These are phyloP conservation scores for Botrytis pseudocinerea DNA, from an alignment of 2,329 filamentous ascomycete genomes.

Conservation along the genomic window DNA sequence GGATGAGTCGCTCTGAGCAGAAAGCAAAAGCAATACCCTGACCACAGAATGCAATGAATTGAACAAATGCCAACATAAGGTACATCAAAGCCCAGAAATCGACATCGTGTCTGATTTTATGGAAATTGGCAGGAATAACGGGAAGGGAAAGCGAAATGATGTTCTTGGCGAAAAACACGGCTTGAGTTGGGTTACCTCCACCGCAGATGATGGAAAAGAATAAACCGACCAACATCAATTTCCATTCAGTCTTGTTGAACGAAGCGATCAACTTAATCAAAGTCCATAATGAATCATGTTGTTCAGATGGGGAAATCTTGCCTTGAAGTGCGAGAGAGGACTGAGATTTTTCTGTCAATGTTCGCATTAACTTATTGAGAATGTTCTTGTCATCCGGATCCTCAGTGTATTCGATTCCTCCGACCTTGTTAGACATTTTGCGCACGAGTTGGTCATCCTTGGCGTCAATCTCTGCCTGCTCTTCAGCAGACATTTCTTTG, in stretches of 20 bases:
- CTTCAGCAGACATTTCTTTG: constrained; percentile 54
- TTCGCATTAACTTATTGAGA: constrained; percentile 56
- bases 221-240: constrained; percentile 71
- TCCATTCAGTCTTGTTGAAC: constrained; percentile 75
- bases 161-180: constrained; percentile 86
- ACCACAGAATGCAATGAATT: constrained; percentile 65
- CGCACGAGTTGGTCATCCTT: constrained; percentile 54
- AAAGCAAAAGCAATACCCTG: constrained; percentile 78
- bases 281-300: constrained; percentile 70
- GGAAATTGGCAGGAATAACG: constrained; percentile 39
- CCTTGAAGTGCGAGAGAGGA: constrained; percentile 71
- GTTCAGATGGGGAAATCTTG: constrained; percentile 50
- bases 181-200: constrained; percentile 73
- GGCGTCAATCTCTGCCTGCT: constrained; percentile 52
- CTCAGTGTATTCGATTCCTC: constrained; percentile 45
- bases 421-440: constrained; percentile 47
- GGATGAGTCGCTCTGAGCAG: constrained; percentile 83
- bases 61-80: constrained; percentile 75
- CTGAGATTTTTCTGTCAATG: constrained; percentile 56
- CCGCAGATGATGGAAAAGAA: constrained; percentile 75
- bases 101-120: constrained; percentile 62
- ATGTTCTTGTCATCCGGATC: constrained; percentile 64
- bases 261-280: constrained; percentile 76
- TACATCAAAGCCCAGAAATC: constrained; percentile 91
- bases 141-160: constrained; percentile 65